These are phyloP conservation scores for Tetrapisispora pingtungensis DNA, from an alignment of 805 yeast species.

Conservation along the genomic window DNA sequence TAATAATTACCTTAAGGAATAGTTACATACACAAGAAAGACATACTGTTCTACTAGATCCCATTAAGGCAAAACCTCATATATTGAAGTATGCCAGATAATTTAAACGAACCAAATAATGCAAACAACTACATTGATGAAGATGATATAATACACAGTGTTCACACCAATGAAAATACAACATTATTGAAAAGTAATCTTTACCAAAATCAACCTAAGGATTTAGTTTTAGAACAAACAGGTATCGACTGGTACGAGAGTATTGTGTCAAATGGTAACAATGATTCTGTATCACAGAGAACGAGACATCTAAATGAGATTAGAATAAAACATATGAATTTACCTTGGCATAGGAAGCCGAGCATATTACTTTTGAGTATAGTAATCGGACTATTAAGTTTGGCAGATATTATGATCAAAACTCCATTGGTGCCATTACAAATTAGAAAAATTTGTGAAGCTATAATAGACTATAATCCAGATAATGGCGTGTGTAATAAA, in stretches of 20 bases:
- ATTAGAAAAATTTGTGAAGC: slow-evolving; percentile 35
- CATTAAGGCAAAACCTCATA: too few relatives aligned
- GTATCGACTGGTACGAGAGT: slow-evolving; percentile 10
- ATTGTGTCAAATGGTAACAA: slow-evolving; percentile 5
- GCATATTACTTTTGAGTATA: slow-evolving; percentile 39
- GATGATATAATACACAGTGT: too few relatives aligned
- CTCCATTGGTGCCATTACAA: slow-evolving; percentile 31
- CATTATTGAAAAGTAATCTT: neutral
- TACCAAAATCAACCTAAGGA: slow-evolving; percentile 14
- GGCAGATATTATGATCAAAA: slow-evolving; percentile 31
- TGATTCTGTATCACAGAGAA: slow-evolving; percentile 8
- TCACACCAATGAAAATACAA: neutral
- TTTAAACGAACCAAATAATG: too few relatives aligned
- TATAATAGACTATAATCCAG: slow-evolving; percentile 13
- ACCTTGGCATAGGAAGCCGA: slow-evolving; percentile 50
- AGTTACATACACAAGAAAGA: too few relatives aligned
- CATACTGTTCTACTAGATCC: too few relatives aligned
- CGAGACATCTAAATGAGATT: slow-evolving; percentile 41
- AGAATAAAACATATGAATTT: slow-evolving; percentile 34
- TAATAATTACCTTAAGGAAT: too few relatives aligned
- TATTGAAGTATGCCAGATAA: too few relatives aligned
- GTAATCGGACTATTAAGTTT: slow-evolving; percentile 36
- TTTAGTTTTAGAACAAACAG: slow-evolving; percentile 15
- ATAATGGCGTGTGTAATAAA: slow-evolving; percentile 28
- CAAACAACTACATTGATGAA: too few relatives aligned